Conservation (phyloP, 768 basidiomycete species). For the Tremella fuciformis region DNA sequence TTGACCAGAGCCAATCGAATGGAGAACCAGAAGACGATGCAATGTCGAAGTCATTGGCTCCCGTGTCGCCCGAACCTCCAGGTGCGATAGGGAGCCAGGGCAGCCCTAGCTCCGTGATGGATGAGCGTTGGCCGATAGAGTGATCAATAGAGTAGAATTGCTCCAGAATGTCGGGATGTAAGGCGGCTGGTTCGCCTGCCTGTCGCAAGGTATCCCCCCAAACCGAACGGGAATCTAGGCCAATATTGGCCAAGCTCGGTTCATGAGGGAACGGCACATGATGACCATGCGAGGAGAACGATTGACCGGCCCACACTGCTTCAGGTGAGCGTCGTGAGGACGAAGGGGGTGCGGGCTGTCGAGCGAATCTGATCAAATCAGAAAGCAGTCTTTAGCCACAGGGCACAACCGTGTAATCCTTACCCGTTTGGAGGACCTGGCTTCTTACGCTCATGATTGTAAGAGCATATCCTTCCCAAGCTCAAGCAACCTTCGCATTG, state of each 20-base stretch:
- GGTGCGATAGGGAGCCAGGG: slow-evolving; percentile 17
- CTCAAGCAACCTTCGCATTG: slow-evolving; percentile 17
- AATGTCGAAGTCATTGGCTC: slow-evolving; percentile 19
- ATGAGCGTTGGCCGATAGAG: neutral
- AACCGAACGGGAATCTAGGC: neutral
- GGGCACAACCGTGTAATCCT: neutral
- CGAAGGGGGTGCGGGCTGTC: neutral
- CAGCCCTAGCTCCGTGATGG: slow-evolving; percentile 1
- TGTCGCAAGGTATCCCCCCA: no score
- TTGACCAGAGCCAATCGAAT: no score
- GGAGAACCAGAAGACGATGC: slow-evolving; percentile 10
- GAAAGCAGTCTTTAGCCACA: neutral
- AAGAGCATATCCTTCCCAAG: slow-evolving; percentile 17
- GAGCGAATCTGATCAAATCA: slow-evolving; percentile 7
- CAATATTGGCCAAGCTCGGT: neutral
- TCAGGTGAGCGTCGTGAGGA: neutral
- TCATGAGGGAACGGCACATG: neutral
- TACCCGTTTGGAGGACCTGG: slow-evolving; percentile 23
- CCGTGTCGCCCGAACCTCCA: slow-evolving; percentile 3
- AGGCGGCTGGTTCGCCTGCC: no score
- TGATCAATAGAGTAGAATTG: no score
- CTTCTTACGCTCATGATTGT: slow-evolving; percentile 22
- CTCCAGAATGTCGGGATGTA: no score
- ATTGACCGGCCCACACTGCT: no score
- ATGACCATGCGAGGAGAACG: slow-evolving; percentile 2